Evolutionary conservation across 2,329 filamentous ascomycete species (phyloP).

Genomic region (Calonectria leucothoes): DNA sequence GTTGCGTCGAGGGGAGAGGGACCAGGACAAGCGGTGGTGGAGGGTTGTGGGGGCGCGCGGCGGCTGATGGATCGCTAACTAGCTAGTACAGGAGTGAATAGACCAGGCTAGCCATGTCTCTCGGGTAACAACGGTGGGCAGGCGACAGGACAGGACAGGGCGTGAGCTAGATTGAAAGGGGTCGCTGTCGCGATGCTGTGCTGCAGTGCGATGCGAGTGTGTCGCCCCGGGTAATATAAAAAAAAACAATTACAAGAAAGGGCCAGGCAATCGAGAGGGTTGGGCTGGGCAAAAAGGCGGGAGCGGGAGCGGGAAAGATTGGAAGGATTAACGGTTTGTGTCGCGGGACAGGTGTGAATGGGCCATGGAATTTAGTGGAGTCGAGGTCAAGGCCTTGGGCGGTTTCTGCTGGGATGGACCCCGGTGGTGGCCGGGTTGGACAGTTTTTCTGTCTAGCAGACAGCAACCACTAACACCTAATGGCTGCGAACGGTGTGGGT

Average conservation of each 20-base stretch:
- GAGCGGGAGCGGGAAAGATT: slow-evolving; percentile 8
- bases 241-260: neutral
- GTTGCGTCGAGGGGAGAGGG: slow-evolving; percentile 38
- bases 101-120: slow-evolving; percentile 33
- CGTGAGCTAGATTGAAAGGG: neutral
- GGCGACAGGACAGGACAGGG: slow-evolving; percentile 3
- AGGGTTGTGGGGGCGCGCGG: slow-evolving; percentile 36
- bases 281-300: slow-evolving; percentile 11
- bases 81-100: slow-evolving; percentile 11
- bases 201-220: slow-evolving; percentile 1
- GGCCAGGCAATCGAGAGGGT: neutral
- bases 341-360: slow-evolving; percentile 11
- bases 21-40: slow-evolving; percentile 39
- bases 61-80: slow-evolving; percentile 30
- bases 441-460: neutral
- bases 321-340: slow-evolving; percentile 19
- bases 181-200: slow-evolving; percentile 10
- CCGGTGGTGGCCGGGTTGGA: neutral
- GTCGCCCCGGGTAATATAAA: neutral
- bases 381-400: slow-evolving; percentile 19
- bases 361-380: slow-evolving; percentile 15
- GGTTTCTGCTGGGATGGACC: slow-evolving; percentile 1
- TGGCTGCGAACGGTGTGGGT: neutral
- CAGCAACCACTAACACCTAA: slow-evolving; percentile 1
- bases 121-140: slow-evolving; percentile 16